Evolutionary conservation across 1,284 basidiomycete species (phyloP).

Genomic region (Ustilago hordei): DNA sequence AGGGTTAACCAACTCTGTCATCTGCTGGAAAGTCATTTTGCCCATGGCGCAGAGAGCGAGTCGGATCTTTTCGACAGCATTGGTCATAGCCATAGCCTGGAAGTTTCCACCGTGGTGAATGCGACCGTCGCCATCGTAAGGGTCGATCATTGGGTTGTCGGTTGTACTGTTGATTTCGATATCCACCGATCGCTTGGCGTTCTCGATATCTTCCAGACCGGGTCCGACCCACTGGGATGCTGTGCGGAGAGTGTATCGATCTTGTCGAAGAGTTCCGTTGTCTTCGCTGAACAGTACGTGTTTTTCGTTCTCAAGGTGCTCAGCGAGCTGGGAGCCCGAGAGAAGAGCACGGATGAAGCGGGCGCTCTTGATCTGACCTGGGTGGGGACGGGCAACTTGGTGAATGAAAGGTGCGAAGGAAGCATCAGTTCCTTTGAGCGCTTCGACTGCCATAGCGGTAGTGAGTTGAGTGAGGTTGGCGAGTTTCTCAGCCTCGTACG

Average conservation of each 20-base stretch:
- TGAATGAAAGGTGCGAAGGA: constrained; percentile 76
- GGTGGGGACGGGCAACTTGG: constrained; percentile 82
- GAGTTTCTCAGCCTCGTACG: constrained; percentile 80
- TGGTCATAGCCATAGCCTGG: constrained; percentile 79
- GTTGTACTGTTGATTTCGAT: constrained; percentile 86
- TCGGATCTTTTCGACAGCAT: constrained; percentile 87
- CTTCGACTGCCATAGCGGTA: constrained; percentile 87
- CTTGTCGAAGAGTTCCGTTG: constrained; percentile 78
- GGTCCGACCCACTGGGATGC: constrained; percentile 79
- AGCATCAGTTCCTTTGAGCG: constrained; percentile 57
- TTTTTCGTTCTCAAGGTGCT: constrained; percentile 75
- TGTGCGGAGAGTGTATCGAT: constrained; percentile 78
- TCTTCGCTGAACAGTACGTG: constrained; percentile 77
- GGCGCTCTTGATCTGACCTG: constrained; percentile 77
- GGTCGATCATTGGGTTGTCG: constrained; percentile 69
- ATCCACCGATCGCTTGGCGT: constrained; percentile 76
- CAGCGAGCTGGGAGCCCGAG: constrained; percentile 78
- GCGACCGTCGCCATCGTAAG: constrained; percentile 48
- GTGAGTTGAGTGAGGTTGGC: constrained; percentile 79
- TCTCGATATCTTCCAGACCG: constrained; percentile 82
- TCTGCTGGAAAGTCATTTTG: constrained; percentile 84
- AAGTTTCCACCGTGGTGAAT: constrained; percentile 57
- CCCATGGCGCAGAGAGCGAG: constrained; percentile 84
- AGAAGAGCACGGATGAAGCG: constrained; percentile 70
- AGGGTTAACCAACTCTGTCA: constrained; percentile 78